Base-by-base conservation (phyloP, 2,329 filamentous ascomycete species). In the Fusarium newnesense region DNA sequence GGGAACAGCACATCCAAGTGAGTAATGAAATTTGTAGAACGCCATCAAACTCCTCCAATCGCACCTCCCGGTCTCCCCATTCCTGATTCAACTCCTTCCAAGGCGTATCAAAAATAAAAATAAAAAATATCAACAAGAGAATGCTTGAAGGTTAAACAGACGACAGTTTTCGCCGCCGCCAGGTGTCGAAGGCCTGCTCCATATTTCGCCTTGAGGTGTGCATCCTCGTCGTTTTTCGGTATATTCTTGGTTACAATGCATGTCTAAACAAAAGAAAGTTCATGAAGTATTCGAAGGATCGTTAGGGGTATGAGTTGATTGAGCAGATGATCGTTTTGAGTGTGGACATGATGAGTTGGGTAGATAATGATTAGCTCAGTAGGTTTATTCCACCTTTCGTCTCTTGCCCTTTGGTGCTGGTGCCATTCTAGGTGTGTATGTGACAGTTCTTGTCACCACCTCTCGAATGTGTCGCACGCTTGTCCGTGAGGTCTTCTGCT, bases 391-490 rank as follows among this genome's bases (percentile, higher is more conserved):
- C 54, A 87, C 82, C 86, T 94, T 97, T 85, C 95, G 92, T 84
- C 95, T 91, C 88, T 98, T 98, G 73, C 95, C 95, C 82, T 95
- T 95, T 12, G 95, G 96, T 42, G 95, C 94, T 30, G 95, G 94
- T 74, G 95, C 93, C 85, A 98, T 94, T 74, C 92, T 87, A 69
- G 91, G 93, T 80, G 94, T 97, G 83, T 97, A 97, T 44, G 94
- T 97, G 67, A 97, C 94, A 21, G 95, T 98, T 76, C 95, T 89
- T n/a, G 95, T 98, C 60, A 98, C 93, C 9, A 98, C 94, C 81
- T 98, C 95, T 61, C 94, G 88, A 66, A 98, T 94, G 79, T 92
- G 88, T 68, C 91, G 89, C 64, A 91, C 86, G 76, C 87, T 91
- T 37, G 91, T 90, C 74, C 87, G 88, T 44, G 89, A 85, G 21